These are phyloP conservation scores for Komagataella pseudopastoris DNA, from an alignment of 805 yeast genomes.

Conservation along the genomic window DNA sequence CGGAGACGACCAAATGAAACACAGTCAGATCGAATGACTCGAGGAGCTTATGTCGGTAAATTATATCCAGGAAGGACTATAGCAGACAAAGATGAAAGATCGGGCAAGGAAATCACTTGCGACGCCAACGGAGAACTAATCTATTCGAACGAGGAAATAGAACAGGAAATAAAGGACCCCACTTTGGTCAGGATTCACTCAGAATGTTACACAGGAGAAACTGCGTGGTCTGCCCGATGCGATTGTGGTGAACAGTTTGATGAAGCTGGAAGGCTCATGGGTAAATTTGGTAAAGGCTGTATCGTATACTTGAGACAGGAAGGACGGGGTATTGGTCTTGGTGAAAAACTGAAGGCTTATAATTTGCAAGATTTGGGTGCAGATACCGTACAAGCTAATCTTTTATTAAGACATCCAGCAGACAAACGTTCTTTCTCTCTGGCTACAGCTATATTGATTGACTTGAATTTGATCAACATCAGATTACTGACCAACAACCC, in stretches of 20 bases:
- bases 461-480: conserved; percentile 61
- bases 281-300: conserved; percentile 77
- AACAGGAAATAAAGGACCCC: conserved; percentile 22
- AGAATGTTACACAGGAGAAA: conserved; percentile 98
- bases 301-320: conserved; percentile 94
- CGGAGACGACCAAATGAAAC: conserved; percentile 52
- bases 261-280: conserved; percentile 93
- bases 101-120: conserved; percentile 24
- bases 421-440: conserved; percentile 91
- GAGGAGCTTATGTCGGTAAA: conserved; percentile 93
- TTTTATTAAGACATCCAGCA: conserved; percentile 89
- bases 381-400: conserved; percentile 94
- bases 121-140: conserved; percentile 25
- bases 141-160: conserved; percentile 5
- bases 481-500: conserved; percentile 88
- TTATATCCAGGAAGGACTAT: conserved; percentile 71
- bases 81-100: conserved; percentile 48
- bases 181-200: conserved; percentile 84
- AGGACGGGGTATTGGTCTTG: conserved; percentile 97
- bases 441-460: conserved; percentile 86
- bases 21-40: conserved; percentile 90
- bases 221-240: conserved; percentile 98
- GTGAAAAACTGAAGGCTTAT: conserved; percentile 93
- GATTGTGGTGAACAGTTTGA: conserved; percentile 99
- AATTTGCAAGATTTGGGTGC: conserved; percentile 96